Conservation (phyloP, 306 rosid genomes). For the Trichosanthes cucumerina region DNA sequence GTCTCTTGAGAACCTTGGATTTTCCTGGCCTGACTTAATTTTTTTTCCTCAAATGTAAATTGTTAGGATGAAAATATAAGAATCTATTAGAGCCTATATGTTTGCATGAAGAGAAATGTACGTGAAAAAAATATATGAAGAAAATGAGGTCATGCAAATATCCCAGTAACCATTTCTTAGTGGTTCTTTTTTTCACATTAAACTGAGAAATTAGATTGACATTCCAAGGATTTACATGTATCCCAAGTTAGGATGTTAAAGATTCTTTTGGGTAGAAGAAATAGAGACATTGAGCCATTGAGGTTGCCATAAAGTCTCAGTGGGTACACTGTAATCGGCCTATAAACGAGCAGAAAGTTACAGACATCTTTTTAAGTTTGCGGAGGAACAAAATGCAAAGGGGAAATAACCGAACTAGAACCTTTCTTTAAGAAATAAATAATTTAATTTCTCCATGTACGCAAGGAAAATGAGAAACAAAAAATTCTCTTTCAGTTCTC, state of each 20-base stretch:
- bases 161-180: not conserved
- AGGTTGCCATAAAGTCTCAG: not conserved
- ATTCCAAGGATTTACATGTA: no score
- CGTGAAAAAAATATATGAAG: not conserved
- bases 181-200: not conserved
- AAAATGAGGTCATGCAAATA: not conserved
- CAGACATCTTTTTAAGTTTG: not conserved
- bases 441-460: not conserved
- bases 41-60: not conserved
- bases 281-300: not conserved
- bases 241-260: not conserved
- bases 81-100: not conserved
- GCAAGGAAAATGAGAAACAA: not conserved
- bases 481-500: constrained; percentile 5
- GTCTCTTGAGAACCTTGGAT: not conserved
- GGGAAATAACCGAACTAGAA: not conserved
- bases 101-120: not conserved
- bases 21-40: not conserved
- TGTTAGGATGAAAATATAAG: not conserved
- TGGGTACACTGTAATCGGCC: not conserved
- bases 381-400: not conserved
- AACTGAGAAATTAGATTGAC: not conserved
- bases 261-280: not conserved
- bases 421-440: not conserved
- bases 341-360: not conserved